Conservation (phyloP, 192 early-diverging fungal species). For the Entophlyctis luteolus region DNA sequence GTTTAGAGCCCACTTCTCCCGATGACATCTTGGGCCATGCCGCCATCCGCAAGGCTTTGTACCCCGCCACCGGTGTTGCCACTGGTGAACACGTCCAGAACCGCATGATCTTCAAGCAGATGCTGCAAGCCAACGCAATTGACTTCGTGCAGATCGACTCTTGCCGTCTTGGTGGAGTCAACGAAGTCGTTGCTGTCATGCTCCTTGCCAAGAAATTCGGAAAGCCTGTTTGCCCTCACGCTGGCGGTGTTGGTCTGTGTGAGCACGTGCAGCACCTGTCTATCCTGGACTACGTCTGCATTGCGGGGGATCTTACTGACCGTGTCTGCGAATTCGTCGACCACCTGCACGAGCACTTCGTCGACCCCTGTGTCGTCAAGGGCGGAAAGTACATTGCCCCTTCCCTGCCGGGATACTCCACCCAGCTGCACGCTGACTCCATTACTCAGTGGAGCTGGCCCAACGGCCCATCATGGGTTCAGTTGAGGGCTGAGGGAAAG, state of each 20-base stretch:
- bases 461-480: neutral
- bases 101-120: neutral
- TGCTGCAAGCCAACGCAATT: neutral
- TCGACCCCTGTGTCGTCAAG: neutral
- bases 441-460: neutral
- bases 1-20: conserved; percentile 2
- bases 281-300: neutral
- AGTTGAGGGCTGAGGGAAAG: neutral
- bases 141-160: neutral
- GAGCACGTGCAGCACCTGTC: neutral
- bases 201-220: neutral
- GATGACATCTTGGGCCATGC: neutral
- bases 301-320: neutral
- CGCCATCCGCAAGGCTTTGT: neutral
- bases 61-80: neutral
- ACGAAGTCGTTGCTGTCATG: neutral
- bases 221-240: neutral
- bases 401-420: neutral
- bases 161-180: neutral
- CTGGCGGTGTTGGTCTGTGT: neutral
- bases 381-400: neutral
- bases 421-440: neutral
- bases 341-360: neutral
- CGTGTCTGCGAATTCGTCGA: neutral
- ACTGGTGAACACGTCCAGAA: neutral